phyloP scores from a whole-genome alignment of 257 asterid genomes.

The Nyctanthes arbortristis region DNA sequence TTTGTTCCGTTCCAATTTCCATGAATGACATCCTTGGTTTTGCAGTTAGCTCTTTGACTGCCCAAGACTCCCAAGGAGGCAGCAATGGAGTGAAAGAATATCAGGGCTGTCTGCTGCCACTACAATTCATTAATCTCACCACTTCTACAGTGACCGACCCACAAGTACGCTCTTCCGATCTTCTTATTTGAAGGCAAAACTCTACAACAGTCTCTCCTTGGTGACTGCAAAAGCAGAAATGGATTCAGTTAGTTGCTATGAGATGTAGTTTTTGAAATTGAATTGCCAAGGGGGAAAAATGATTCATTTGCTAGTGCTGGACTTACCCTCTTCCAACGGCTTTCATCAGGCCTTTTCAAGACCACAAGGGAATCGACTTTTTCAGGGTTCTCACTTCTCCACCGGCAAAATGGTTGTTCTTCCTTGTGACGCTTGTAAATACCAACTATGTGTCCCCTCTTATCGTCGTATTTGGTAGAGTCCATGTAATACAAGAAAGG shows the following conservation, averaged over 20 bases:
- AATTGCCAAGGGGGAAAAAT: not conserved
- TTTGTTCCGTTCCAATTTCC: constrained; percentile 13
- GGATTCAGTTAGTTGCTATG: not conserved
- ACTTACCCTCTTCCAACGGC: constrained; percentile 68
- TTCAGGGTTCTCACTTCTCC: constrained; percentile 64
- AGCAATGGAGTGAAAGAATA: not conserved
- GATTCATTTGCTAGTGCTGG: not conserved
- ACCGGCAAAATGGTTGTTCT: constrained; percentile 55
- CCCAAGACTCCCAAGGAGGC: not conserved
- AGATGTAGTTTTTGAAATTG: not conserved
- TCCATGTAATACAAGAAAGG: constrained; percentile 66
- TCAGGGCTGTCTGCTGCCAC: constrained; percentile 17
- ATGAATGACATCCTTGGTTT: constrained; percentile 16
- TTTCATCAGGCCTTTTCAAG: constrained; percentile 58
- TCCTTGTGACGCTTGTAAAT: constrained; percentile 54
- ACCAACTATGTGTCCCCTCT: constrained; percentile 61
- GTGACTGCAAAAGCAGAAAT: constrained; percentile 46
- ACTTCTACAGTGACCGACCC: constrained; percentile 75
- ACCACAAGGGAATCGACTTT: constrained; percentile 50
- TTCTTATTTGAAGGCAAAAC: constrained; percentile 60
- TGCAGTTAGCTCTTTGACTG: constrained; percentile 11
- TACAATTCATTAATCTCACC: constrained; percentile 65
- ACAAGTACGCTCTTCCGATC: constrained; percentile 51
- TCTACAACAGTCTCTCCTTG: constrained; percentile 90
- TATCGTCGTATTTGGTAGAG: constrained; percentile 50